These are phyloP conservation scores for Trametes sanguinea DNA, from an alignment of 768 basidiomycete genomes.

Conservation along the genomic window DNA sequence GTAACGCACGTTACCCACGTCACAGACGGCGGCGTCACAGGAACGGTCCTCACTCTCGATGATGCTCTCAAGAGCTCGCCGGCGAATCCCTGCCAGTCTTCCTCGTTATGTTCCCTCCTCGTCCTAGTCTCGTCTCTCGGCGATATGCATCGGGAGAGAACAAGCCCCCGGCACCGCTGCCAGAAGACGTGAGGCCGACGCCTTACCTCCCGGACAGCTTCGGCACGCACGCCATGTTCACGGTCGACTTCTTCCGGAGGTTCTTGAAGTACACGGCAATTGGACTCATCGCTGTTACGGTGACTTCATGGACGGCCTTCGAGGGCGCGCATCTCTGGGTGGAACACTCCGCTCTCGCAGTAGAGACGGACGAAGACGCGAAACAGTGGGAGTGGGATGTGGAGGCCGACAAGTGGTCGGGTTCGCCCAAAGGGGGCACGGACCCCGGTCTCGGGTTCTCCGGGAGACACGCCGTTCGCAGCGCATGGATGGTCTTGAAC, in stretches of 20 bases:
- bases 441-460: conserved; percentile 65
- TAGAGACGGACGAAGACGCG: conserved; percentile 53
- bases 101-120: conserved; percentile 5
- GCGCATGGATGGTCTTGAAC: conserved; percentile 71
- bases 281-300: conserved; percentile 44
- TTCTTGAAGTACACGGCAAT: conserved; percentile 53
- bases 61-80: conserved; percentile 28
- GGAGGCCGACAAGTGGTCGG: conserved; percentile 64
- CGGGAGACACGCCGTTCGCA: conserved; percentile 62
- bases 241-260: conserved; percentile 47
- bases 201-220: conserved; percentile 35
- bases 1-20: neutral
- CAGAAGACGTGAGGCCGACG: conserved; percentile 1
- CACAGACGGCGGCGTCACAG: conserved; percentile 11
- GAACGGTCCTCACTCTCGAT: conserved; percentile 10
- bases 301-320: conserved; percentile 49
- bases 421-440: conserved; percentile 56
- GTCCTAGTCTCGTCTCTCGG: neutral
- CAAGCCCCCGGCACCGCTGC: conserved; percentile 15
- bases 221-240: conserved; percentile 38
- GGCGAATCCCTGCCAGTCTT: conserved; percentile 15
- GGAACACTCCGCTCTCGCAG: conserved; percentile 52
- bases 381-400: conserved; percentile 69
- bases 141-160: conserved; percentile 16
- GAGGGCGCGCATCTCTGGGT: conserved; percentile 65